Conservation (phyloP, 352 stramenopile genomes). For the Pythium utonaiense region DNA sequence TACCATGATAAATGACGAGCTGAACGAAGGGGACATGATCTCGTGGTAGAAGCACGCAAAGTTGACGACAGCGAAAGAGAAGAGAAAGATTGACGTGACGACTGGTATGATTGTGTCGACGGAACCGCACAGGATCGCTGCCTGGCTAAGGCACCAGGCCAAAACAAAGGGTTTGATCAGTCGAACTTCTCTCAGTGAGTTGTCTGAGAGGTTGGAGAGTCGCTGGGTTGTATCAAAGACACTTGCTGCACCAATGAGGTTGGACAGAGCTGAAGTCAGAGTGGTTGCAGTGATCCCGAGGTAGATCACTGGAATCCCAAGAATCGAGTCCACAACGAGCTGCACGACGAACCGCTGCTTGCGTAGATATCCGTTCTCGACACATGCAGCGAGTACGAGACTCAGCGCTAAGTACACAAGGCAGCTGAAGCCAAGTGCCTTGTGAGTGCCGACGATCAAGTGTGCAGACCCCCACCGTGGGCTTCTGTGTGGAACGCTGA, state of each 20-base stretch:
- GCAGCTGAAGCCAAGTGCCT: slow-evolving; percentile 36
- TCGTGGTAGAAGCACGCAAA: slow-evolving; percentile 56
- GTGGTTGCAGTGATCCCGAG: slow-evolving; percentile 39
- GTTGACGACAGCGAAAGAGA: slow-evolving; percentile 48
- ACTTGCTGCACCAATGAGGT: slow-evolving; percentile 31
- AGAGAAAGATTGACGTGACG: slow-evolving; percentile 39
- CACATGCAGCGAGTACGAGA: slow-evolving; percentile 30
- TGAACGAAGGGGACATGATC: slow-evolving; percentile 36
- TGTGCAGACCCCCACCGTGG: slow-evolving; percentile 7
- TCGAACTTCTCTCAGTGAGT: no score
- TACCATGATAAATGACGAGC: slow-evolving; percentile 43
- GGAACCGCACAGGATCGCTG: slow-evolving; percentile 33
- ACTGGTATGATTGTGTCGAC: slow-evolving; percentile 41
- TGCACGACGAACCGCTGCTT: slow-evolving; percentile 36
- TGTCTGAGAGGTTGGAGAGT: no score
- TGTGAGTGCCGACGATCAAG: slow-evolving; percentile 42
- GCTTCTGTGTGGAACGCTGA: neutral
- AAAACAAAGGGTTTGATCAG: slow-evolving; percentile 3
- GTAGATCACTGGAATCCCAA: slow-evolving; percentile 42
- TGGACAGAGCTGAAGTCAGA: slow-evolving; percentile 46
- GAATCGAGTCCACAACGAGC: slow-evolving; percentile 40
- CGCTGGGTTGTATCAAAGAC: neutral
- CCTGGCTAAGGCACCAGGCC: slow-evolving; percentile 34
- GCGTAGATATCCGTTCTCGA: slow-evolving; percentile 29
- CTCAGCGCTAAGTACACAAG: slow-evolving; percentile 30